phyloP scores from a whole-genome alignment of 441 rosid species.

The Syzygium malaccense region DNA sequence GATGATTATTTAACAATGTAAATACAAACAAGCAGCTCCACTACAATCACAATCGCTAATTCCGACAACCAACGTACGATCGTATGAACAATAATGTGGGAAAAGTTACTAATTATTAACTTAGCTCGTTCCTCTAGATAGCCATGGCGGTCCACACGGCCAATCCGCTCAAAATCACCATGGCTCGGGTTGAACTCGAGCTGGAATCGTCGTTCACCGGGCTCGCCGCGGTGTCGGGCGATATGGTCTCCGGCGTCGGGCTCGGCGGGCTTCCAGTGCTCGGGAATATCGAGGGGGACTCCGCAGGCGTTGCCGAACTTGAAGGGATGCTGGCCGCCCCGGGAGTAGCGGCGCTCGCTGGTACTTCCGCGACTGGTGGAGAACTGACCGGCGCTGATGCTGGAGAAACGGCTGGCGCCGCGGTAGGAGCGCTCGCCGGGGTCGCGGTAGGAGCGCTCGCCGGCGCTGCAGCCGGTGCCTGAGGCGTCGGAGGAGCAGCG shows the following conservation, averaged over 20 bases:
- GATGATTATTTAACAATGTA: neutral
- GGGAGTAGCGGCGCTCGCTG: neutral
- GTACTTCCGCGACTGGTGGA: neutral
- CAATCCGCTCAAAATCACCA: neutral
- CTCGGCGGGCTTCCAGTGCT: neutral
- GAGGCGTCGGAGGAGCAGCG: slow-evolving; percentile 17
- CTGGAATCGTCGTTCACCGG: neutral
- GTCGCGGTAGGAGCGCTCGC: slow-evolving; percentile 25
- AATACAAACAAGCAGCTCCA: neutral
- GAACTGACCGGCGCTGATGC: neutral
- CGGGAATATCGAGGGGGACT: neutral
- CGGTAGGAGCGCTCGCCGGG: neutral
- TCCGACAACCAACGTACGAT: neutral
- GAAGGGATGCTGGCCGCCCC: neutral
- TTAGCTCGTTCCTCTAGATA: neutral
- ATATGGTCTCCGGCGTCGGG: neutral
- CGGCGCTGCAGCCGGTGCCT: slow-evolving; percentile 41
- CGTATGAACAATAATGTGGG: neutral
- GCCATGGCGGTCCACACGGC: neutral
- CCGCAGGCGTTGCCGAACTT: neutral
- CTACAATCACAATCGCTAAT: neutral
- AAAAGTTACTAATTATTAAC: neutral
- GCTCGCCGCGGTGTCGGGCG: neutral
- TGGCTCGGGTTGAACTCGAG: neutral
- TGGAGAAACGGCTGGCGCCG: neutral